phyloP scores from a whole-genome alignment of 2,329 filamentous ascomycete genomes.

The Magnaporthiopsis rhizophila region DNA sequence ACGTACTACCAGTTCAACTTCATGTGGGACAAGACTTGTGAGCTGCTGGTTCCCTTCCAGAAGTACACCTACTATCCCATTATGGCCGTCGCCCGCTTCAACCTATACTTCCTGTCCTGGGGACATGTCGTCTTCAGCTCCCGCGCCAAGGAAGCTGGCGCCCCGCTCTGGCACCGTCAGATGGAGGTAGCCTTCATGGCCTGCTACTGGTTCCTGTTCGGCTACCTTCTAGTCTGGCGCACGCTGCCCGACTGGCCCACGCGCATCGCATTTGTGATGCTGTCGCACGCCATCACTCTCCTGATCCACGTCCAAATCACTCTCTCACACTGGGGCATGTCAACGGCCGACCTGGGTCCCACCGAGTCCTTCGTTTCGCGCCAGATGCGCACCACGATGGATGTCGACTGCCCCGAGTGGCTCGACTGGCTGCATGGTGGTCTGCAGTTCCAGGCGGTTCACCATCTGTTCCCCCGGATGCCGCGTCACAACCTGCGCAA shows the following conservation, averaged over 20 bases:
- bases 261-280: slow-evolving; percentile 53
- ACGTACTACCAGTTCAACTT: slow-evolving; percentile 60
- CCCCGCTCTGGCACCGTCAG: slow-evolving; percentile 60
- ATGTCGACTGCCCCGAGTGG: slow-evolving; percentile 65
- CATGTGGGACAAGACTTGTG: slow-evolving; percentile 52
- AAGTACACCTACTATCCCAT: slow-evolving; percentile 62
- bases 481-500: slow-evolving; percentile 60
- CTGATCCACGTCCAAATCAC: slow-evolving; percentile 66
- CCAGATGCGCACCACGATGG: slow-evolving; percentile 65
- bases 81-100: slow-evolving; percentile 62
- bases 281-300: slow-evolving; percentile 58
- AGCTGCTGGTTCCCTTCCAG: slow-evolving; percentile 52
- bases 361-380: slow-evolving; percentile 61
- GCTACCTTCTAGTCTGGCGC: slow-evolving; percentile 55
- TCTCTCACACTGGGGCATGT: slow-evolving; percentile 66
- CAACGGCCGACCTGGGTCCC: slow-evolving; percentile 54
- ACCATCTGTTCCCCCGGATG: slow-evolving; percentile 61
- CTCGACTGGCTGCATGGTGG: slow-evolving; percentile 66
- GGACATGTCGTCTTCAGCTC: slow-evolving; percentile 48
- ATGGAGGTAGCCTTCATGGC: slow-evolving; percentile 55
- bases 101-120: slow-evolving; percentile 62
- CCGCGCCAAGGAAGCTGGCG: slow-evolving; percentile 35
- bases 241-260: slow-evolving; percentile 48
- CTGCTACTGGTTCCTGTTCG: slow-evolving; percentile 62
- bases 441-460: slow-evolving; percentile 64